Evolutionary conservation across 73 alveolate genomes (phyloP).

Genomic region (Paramecium pentaurelia): DNA sequence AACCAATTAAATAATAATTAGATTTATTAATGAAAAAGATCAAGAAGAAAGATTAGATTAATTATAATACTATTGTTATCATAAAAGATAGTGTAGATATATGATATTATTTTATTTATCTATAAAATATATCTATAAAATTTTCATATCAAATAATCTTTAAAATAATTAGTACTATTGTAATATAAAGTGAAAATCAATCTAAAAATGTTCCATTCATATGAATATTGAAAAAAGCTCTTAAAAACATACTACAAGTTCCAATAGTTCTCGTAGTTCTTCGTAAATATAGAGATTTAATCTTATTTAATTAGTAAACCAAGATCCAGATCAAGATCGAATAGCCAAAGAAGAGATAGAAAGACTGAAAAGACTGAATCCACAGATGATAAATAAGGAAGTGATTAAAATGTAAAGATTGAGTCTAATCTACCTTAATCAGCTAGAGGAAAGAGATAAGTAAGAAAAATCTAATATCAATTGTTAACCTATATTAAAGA

Average conservation of each 20-base stretch:
- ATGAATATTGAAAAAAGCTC: slow-evolving; percentile 9
- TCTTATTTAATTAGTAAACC: neutral
- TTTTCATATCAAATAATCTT: neutral
- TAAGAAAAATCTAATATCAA: neutral
- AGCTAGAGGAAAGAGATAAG: neutral
- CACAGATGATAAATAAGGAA: neutral
- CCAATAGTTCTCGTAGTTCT: slow-evolving; percentile 5
- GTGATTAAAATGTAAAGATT: neutral
- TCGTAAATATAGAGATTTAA: neutral
- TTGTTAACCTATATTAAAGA: neutral
- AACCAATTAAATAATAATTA: neutral
- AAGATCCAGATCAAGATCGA: neutral
- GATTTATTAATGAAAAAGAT: neutral
- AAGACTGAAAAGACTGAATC: neutral
- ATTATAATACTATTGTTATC: neutral
- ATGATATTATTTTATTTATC: neutral
- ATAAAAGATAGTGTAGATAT: neutral
- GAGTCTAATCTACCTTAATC: neutral
- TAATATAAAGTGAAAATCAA: neutral
- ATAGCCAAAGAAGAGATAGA: neutral
- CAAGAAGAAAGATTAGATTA: neutral
- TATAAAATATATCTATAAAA: neutral
- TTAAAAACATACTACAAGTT: neutral
- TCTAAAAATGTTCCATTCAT: neutral
- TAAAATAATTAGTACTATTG: neutral